Conservation (phyloP, 345 rosid species). For the Anastatica hierochuntica region DNA sequence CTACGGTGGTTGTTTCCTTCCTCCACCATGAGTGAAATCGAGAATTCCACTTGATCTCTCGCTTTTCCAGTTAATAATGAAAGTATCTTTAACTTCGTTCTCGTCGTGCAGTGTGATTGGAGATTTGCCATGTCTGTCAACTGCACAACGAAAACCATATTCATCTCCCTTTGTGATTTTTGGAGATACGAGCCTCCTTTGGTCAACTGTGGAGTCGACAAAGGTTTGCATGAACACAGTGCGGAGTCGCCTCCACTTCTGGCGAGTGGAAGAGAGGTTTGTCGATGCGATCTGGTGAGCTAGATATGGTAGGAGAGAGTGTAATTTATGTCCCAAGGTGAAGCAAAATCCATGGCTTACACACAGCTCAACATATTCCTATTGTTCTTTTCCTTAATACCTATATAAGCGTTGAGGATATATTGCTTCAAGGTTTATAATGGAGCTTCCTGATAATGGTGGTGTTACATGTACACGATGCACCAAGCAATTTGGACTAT, state of each 20-base stretch:
- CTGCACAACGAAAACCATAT: too few relatives aligned
- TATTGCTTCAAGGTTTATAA: conserved; percentile 59
- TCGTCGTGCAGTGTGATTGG: too few relatives aligned
- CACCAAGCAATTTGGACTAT: conserved; percentile 39
- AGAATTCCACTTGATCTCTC: too few relatives aligned
- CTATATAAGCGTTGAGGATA: conserved; percentile 84
- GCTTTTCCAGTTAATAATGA: too few relatives aligned
- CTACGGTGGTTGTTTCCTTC: too few relatives aligned
- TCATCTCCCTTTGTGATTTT: too few relatives aligned
- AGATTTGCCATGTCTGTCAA: too few relatives aligned
- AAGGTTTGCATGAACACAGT: conserved; percentile 77
- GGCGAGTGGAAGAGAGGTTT: conserved; percentile 80
- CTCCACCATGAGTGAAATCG: too few relatives aligned
- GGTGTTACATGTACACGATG: conserved; percentile 74
- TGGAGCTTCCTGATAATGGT: conserved; percentile 78
- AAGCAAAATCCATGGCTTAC: conserved; percentile 4
- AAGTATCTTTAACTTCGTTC: too few relatives aligned
- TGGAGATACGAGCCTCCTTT: too few relatives aligned
- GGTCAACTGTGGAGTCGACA: conserved; percentile 37
- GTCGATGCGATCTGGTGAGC: conserved; percentile 86
- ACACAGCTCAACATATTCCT: not conserved
- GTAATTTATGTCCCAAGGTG: conserved; percentile 74
- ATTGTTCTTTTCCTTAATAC: not conserved
- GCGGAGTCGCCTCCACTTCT: conserved; percentile 51
- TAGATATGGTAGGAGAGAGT: conserved; percentile 90